Evolutionary conservation across 129 eudicot species (phyloP).

Genomic region (Flaveria ramosissima): DNA sequence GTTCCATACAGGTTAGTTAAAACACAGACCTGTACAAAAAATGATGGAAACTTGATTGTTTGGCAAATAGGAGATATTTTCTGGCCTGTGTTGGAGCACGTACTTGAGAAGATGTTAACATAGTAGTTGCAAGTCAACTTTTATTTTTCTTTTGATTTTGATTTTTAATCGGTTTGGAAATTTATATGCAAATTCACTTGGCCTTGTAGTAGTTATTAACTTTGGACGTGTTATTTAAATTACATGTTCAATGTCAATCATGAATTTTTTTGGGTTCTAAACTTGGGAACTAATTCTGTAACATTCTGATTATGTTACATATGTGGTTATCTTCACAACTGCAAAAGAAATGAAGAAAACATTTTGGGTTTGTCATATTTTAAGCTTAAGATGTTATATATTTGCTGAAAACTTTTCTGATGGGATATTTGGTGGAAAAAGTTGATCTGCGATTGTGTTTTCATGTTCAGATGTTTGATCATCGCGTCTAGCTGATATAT

Average conservation of each 20-base stretch:
- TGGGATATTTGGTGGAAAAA: too few relatives aligned
- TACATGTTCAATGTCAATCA: slow-evolving; percentile 10
- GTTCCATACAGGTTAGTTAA: slow-evolving; percentile 34
- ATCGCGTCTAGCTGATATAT: too few relatives aligned
- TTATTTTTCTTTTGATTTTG: background rate
- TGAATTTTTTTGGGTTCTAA: slow-evolving; percentile 13
- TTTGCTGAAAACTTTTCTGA: too few relatives aligned
- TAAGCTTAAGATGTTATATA: background rate
- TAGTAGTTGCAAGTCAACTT: slow-evolving; percentile 30
- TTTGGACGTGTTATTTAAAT: slow-evolving; percentile 18
- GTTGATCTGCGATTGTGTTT: too few relatives aligned
- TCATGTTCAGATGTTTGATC: too few relatives aligned
- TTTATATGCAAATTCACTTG: slow-evolving; percentile 29
- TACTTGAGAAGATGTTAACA: slow-evolving; percentile 29
- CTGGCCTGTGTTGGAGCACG: slow-evolving; percentile 30
- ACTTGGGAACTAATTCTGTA: slow-evolving; percentile 27
- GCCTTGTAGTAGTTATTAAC: slow-evolving; percentile 17
- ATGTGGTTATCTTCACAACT: background rate
- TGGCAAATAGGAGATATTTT: slow-evolving; percentile 16
- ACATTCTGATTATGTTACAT: slow-evolving; percentile 20
- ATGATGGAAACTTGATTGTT: slow-evolving; percentile 20
- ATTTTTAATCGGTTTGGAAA: slow-evolving; percentile 6
- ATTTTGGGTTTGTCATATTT: background rate
- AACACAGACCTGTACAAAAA: slow-evolving; percentile 10
- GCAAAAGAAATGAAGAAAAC: background rate